phyloP scores from a whole-genome alignment of 1,139 yeast genomes.

The Yamadazyma mexicana region DNA sequence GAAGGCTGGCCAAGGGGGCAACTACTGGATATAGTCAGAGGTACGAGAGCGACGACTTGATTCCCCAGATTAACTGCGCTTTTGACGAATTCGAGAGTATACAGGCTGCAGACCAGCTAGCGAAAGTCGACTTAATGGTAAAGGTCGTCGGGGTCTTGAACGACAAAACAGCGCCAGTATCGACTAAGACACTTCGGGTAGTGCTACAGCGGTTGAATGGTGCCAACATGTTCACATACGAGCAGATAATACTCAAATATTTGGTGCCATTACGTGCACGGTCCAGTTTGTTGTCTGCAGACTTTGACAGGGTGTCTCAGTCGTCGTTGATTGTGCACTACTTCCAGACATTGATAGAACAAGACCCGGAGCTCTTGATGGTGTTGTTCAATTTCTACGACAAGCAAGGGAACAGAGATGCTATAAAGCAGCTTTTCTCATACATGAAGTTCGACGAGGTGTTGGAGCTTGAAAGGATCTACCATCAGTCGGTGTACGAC shows the following conservation, averaged over 20 bases:
- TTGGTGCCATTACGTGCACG: constrained; percentile 8
- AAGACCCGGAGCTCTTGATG: constrained; percentile 29
- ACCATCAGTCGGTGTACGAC: constrained; percentile 20
- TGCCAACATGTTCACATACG: constrained; percentile 7
- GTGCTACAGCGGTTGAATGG: constrained; percentile 9
- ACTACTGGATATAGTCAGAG: constrained; percentile 6
- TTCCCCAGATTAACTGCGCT: not conserved
- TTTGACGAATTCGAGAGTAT: constrained; percentile 1
- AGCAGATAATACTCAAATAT: constrained; percentile 10
- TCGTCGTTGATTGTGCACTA: constrained; percentile 6
- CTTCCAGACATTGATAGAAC: constrained; percentile 12
- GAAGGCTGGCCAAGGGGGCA: constrained; percentile 8
- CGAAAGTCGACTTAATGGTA: constrained; percentile 5
- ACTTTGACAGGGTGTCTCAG: constrained; percentile 2
- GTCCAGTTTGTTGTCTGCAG: constrained; percentile 7
- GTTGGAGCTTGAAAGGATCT: constrained; percentile 28
- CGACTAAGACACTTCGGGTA: constrained; percentile 7
- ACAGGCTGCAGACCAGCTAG: not conserved
- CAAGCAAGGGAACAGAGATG: constrained; percentile 12
- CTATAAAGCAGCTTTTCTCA: constrained; percentile 27
- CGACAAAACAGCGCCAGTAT: constrained; percentile 10
- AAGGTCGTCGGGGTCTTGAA: constrained; percentile 3
- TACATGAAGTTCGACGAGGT: constrained; percentile 33
- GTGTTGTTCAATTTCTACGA: constrained; percentile 29
- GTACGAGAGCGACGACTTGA: constrained; percentile 3